Conservation (phyloP, 2,329 filamentous ascomycete genomes). For the Epichloe typhina region DNA sequence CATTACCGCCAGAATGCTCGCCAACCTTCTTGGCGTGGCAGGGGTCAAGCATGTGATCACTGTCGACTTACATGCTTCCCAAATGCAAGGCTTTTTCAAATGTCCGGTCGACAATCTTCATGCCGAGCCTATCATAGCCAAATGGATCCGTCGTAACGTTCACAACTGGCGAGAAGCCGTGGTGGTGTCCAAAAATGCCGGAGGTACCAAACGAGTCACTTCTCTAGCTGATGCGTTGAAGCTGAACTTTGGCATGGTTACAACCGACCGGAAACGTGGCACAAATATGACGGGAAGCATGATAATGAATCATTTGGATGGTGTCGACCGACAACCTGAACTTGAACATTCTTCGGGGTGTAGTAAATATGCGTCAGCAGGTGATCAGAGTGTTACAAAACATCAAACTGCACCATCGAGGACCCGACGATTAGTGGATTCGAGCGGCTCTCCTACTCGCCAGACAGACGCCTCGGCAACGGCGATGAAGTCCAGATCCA, state of each 20-base stretch:
- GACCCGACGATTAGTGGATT: slow-evolving; percentile 21
- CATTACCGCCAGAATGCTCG: slow-evolving; percentile 93
- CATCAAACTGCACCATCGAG: slow-evolving; percentile 10
- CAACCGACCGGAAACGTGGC: slow-evolving; percentile 60
- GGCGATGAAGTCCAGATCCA: slow-evolving; percentile 5
- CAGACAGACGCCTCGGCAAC: slow-evolving; percentile 7
- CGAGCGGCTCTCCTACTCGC: slow-evolving; percentile 30
- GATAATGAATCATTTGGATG: slow-evolving; percentile 57
- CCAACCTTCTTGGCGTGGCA: slow-evolving; percentile 84
- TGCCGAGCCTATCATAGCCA: slow-evolving; percentile 85
- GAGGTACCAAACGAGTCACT: slow-evolving; percentile 92
- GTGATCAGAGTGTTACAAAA: slow-evolving; percentile 10
- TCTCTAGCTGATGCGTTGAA: slow-evolving; percentile 91
- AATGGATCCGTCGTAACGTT: slow-evolving; percentile 88
- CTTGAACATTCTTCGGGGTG: slow-evolving; percentile 21
- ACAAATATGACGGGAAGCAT: slow-evolving; percentile 67
- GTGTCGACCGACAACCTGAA: slow-evolving; percentile 34
- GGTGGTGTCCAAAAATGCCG: slow-evolving; percentile 95
- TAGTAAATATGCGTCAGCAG: slow-evolving; percentile 9
- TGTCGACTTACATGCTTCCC: slow-evolving; percentile 89
- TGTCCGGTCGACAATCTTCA: slow-evolving; percentile 96
- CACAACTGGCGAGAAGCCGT: slow-evolving; percentile 81
- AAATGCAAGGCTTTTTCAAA: slow-evolving; percentile 99
- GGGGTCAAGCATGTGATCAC: slow-evolving; percentile 97
- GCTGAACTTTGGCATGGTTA: slow-evolving; percentile 94